Conservation (phyloP, 257 asterid genomes). For the Phtheirospermum japonicum region DNA sequence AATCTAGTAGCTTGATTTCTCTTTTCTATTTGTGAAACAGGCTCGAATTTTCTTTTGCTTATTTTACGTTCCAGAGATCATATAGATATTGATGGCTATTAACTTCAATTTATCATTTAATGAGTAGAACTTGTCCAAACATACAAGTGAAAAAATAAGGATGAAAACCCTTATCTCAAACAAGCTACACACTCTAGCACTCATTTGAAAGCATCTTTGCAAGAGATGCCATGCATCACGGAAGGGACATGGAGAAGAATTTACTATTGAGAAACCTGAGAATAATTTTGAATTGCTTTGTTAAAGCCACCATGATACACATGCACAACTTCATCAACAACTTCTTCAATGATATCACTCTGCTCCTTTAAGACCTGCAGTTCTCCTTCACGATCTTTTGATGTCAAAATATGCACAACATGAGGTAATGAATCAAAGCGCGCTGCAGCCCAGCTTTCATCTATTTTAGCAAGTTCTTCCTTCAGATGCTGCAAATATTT, state of each 20-base stretch:
- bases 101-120: not conserved
- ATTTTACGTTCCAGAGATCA: not conserved
- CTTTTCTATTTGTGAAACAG: not conserved
- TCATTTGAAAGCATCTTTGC: constrained; percentile 22
- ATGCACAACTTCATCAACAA: constrained; percentile 99
- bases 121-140: not conserved
- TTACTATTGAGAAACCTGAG: constrained; percentile 65
- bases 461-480: constrained; percentile 86
- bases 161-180: constrained; percentile 8
- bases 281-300: constrained; percentile 98
- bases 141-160: not conserved
- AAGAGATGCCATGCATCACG: constrained; percentile 23
- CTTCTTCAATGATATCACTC: constrained; percentile 91
- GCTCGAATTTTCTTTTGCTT: constrained; percentile 6
- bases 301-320: constrained; percentile 97
- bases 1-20: not conserved
- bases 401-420: constrained; percentile 93
- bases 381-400: constrained; percentile 96
- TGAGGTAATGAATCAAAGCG: constrained; percentile 98
- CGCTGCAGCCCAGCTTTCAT: constrained; percentile 95
- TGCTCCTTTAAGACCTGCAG: constrained; percentile 84
- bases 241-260: constrained; percentile 24
- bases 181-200: constrained; percentile 19
- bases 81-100: not conserved
- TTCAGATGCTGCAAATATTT: constrained; percentile 63